Evolutionary conservation across 768 basidiomycete genomes (phyloP), one percentile per base, ranked within the genome.

Genomic region (Leccinum obscurum): DNA sequence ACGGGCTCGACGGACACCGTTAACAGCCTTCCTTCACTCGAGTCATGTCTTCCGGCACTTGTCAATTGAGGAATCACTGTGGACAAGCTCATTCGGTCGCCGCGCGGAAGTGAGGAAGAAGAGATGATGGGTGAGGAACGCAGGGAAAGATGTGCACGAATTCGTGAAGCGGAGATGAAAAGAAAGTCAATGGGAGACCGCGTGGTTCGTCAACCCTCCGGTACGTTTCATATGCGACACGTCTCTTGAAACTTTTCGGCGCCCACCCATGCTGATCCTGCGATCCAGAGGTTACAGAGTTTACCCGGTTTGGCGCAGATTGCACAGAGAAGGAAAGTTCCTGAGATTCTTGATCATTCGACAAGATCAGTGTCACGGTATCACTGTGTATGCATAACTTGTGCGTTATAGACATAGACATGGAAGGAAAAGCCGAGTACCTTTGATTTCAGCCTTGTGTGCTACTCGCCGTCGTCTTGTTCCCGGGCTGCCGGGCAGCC

Each of bases 271-370:
- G 24, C 44, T 57, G 26, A 15, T 30, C 22, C 30, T 60, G 32
- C 15, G 54, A 53, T 57, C 30, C 72, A 91, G 90, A 83, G 92
- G 69, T 71, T 93, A 56, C 92, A 94, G 67, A 93, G 90, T 61
- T 85, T 95, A 32, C 88, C 83, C 3, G 88, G 85, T 15, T 77
- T 95, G n/a, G n/a, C n/a, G n/a, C n/a, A n/a, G n/a, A n/a, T n/a
- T n/a, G n/a, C n/a, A n/a, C n/a, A n/a, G 41, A 35, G 4, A 59
- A 65, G 44, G 70, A 72, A 55, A 64, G 62, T 39, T 34, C 37
- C 22, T 72, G 66, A 66, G 28, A 22, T 55, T 26, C 46, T 46
- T 68, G 56, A 62, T 53, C 10, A 24, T 52, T 52, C 32, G 46
- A 41, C 37, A 26, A 35, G 17, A 37, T 28, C 4, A 28, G 44